phyloP scores from a whole-genome alignment of 1,284 basidiomycete genomes.

The Ceratobasidium sp. region DNA sequence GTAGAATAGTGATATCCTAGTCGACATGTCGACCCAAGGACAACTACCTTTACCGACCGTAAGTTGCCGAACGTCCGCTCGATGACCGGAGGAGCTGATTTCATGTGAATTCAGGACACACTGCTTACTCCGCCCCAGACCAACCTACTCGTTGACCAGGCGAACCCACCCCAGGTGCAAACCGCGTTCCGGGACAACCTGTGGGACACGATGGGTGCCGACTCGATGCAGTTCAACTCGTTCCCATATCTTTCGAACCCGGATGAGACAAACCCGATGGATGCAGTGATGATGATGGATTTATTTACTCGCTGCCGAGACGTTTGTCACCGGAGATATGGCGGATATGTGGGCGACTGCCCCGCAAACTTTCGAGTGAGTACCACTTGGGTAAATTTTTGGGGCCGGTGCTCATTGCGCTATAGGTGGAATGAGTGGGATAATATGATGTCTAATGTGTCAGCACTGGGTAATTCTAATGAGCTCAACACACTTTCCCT shows the following conservation, averaged over 20 bases:
- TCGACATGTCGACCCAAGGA: slow-evolving; percentile 24
- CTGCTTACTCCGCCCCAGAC: slow-evolving; percentile 20
- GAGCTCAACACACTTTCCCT: slow-evolving; percentile 23
- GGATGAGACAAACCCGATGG: slow-evolving; percentile 6
- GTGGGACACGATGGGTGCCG: slow-evolving; percentile 30
- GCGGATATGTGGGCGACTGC: slow-evolving; percentile 35
- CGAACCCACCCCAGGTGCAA: slow-evolving; percentile 1
- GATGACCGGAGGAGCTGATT: not conserved
- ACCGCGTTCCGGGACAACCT: slow-evolving; percentile 20
- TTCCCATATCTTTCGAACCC: slow-evolving; percentile 4
- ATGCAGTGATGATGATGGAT: slow-evolving; percentile 20
- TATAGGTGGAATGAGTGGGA: slow-evolving; percentile 34
- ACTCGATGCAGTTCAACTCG: slow-evolving; percentile 31
- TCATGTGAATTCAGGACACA: slow-evolving; percentile 10
- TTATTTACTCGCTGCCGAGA: slow-evolving; percentile 23
- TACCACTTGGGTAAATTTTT: not conserved
- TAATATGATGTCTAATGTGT: slow-evolving; percentile 31
- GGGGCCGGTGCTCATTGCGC: not conserved
- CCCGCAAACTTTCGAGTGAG: slow-evolving; percentile 33
- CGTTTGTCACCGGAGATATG: slow-evolving; percentile 31
- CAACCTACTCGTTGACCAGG: not conserved
- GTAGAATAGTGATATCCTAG: slow-evolving; percentile 25
- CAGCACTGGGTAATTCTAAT: slow-evolving; percentile 9
- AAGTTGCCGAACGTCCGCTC: not conserved
- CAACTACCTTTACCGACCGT: slow-evolving; percentile 19